Conservation (phyloP, 78 protist genomes). For the Dictyostelium brefeldianum region DNA sequence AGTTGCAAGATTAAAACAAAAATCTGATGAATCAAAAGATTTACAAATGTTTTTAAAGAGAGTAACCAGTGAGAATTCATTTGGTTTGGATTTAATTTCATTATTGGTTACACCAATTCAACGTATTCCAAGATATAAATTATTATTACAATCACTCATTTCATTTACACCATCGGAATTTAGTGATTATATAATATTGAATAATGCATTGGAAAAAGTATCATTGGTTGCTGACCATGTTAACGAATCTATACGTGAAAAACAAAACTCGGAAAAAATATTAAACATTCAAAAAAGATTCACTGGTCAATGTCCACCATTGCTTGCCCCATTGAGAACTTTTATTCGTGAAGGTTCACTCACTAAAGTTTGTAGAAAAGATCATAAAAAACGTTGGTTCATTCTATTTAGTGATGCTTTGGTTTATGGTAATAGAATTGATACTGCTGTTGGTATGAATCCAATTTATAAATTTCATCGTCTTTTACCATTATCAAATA, state of each 20-base stretch:
- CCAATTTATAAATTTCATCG: slow-evolving; percentile 80
- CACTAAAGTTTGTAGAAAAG: slow-evolving; percentile 82
- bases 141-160: slow-evolving; percentile 41
- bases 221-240: slow-evolving; percentile 56
- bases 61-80: slow-evolving; percentile 17
- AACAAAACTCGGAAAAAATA: slow-evolving; percentile 79
- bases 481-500: slow-evolving; percentile 15
- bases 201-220: slow-evolving; percentile 48
- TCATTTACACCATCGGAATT: slow-evolving; percentile 49
- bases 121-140: slow-evolving; percentile 68
- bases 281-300: slow-evolving; percentile 73
- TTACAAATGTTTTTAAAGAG: slow-evolving; percentile 25
- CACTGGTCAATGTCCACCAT: slow-evolving; percentile 73
- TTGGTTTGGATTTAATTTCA: slow-evolving; percentile 67
- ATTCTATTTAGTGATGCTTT: slow-evolving; percentile 82
- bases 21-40: slow-evolving; percentile 39
- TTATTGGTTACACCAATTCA: slow-evolving; percentile 66
- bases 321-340: slow-evolving; percentile 64
- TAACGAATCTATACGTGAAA: slow-evolving; percentile 74
- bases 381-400: slow-evolving; percentile 82
- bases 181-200: slow-evolving; percentile 29
- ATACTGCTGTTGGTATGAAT: slow-evolving; percentile 33
- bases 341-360: slow-evolving; percentile 76
- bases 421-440: slow-evolving; percentile 64
- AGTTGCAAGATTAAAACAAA: slow-evolving; percentile 40